Evolutionary conservation across 2,329 filamentous ascomycete genomes (phyloP), one percentile per base, ranked within the genome.

Genomic region (Rachicladosporium sp.): DNA sequence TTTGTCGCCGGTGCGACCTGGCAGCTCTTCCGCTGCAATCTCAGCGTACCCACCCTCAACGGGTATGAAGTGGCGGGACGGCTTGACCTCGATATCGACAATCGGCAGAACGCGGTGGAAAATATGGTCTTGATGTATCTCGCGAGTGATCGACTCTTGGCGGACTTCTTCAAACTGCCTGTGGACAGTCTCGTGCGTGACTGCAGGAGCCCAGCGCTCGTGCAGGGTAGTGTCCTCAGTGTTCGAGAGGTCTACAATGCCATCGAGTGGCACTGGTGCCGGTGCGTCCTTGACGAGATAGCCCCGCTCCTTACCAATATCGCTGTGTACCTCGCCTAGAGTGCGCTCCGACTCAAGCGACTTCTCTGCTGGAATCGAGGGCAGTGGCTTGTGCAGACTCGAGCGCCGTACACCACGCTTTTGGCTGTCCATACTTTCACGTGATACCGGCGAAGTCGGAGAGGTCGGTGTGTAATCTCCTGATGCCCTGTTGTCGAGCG

Each of bases 71-170:
- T 75, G 71, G 8, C 67, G 64, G 1, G 71, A 57, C 2, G 71
- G 69, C 1, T 74, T 59, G 7, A 74, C 61, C 48, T 74, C 66
- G 8, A 68, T 64, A 38, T 74, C 67, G 23, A 68, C 60, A 15
- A 75, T 61, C 3, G 71, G 71, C n/a, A 70, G 64, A 15, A 71
- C 59, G 19, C 67, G 65, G 43, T 74, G 69, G 46, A 65, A 67
- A 29, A 70, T 53, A 44, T 73, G 65, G 50, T 74, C 63, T 29
- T 66, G 67, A 54, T 75, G 71, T 29, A 72, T 70, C 43, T 74
- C 71, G 31, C 69, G 66, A 5, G 64, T 66, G 37, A 73, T 66
- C 13, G 50, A 47, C 47, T 72, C 63, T 46, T 71, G 58, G 10
- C 62, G 50, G 34, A 73, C 59, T 36, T 72, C 59, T 43, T 69